Evolutionary conservation across 1,284 basidiomycete species (phyloP).

Genomic region (Cutaneotrichosporon daszewskae): DNA sequence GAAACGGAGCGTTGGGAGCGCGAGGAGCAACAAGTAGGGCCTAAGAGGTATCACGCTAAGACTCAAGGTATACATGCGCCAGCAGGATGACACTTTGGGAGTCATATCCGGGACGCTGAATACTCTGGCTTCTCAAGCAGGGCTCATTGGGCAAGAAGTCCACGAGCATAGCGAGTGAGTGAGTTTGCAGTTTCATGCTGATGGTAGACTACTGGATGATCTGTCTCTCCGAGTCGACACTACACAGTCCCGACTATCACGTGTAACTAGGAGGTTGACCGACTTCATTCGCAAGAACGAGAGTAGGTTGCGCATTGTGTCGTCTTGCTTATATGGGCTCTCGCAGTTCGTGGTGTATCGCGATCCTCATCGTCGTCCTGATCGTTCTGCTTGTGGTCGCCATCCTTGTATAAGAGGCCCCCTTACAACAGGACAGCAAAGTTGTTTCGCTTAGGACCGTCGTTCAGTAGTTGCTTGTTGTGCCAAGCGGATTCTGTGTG

Average conservation of each 20-base stretch:
- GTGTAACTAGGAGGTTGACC: constrained; percentile 66
- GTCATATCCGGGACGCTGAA: constrained; percentile 75
- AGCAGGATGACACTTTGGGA: constrained; percentile 79
- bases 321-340: constrained; percentile 51
- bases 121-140: constrained; percentile 78
- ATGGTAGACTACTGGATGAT: constrained; percentile 69
- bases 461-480: constrained; percentile 59
- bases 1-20: constrained; percentile 60
- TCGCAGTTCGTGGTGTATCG: constrained; percentile 66
- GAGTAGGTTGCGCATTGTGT: constrained; percentile 50
- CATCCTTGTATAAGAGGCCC: constrained; percentile 48
- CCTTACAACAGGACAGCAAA: constrained; percentile 54
- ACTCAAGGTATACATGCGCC: constrained; percentile 66
- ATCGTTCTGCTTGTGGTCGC: constrained; percentile 53
- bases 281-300: constrained; percentile 78
- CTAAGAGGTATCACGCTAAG: background rate
- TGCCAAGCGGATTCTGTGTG: constrained; percentile 16
- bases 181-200: background rate
- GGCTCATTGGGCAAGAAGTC: constrained; percentile 83
- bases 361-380: constrained; percentile 54
- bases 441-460: constrained; percentile 67
- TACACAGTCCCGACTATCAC: constrained; percentile 63
- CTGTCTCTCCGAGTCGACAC: constrained; percentile 67
- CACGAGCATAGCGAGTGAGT: constrained; percentile 77
- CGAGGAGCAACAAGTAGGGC: constrained; percentile 69